Conservation (phyloP, 2,329 filamentous ascomycete species). For the Aureobasidium sp. region DNA sequence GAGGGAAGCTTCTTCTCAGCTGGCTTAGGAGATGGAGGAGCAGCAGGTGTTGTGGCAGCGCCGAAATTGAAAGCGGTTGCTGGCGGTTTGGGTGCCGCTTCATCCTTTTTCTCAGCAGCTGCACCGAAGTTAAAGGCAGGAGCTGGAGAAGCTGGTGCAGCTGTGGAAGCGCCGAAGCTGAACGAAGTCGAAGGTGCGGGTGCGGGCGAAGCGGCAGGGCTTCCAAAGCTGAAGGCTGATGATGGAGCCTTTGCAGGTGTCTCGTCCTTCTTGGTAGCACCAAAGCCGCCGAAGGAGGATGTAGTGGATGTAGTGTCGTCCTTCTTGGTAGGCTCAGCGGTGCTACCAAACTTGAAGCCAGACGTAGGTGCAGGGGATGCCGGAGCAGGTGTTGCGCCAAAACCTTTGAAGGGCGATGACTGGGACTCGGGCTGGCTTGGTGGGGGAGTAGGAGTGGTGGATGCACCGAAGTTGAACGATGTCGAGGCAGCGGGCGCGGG, state of each 20-base stretch:
- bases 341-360: slow-evolving; percentile 8
- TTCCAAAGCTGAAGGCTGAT: slow-evolving; percentile 1
- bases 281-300: background rate
- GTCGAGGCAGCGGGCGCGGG: background rate
- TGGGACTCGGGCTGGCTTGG: background rate
- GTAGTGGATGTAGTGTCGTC: background rate
- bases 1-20: slow-evolving; percentile 11
- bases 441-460: background rate
- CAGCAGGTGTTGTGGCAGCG: background rate
- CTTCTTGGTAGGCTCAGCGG: background rate
- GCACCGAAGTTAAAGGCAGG: slow-evolving; percentile 1
- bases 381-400: background rate
- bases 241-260: background rate
- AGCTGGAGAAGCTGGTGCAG: background rate
- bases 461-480: slow-evolving; percentile 3
- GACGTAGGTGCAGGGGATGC: background rate
- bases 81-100: background rate
- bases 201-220: background rate
- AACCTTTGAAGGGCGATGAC: slow-evolving; percentile 8
- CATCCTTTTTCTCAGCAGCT: background rate
- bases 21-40: slow-evolving; percentile 10
- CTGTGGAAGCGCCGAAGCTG: background rate
- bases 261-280: background rate
- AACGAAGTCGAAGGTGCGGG: background rate
- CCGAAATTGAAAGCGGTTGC: slow-evolving; percentile 8